A percentile compares a stretch with the other conserved stretches of the same genome.
phyloP scores from a whole-genome alignment of 495 filamentous ascomycete species.

The Aspergillus incahuasiensis region DNA sequence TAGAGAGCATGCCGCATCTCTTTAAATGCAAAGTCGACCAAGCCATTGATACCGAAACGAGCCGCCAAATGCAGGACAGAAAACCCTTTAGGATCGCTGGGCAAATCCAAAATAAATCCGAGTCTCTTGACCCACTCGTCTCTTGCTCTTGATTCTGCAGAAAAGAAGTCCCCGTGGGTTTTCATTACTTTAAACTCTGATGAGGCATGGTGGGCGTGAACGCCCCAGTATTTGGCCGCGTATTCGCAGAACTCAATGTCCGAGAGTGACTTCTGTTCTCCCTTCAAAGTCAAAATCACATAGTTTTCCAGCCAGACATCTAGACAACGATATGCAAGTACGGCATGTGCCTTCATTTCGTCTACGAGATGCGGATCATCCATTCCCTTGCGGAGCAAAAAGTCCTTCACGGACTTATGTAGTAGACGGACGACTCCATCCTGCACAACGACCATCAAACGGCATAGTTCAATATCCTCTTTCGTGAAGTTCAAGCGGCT shows the following conservation, averaged over 20 bases:
- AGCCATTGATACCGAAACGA: too few species aligned
- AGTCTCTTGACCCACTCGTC: too few species aligned
- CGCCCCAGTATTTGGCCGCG: not conserved
- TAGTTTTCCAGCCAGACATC: not conserved
- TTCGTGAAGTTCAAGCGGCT: conserved; percentile 5
- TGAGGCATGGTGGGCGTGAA: not conserved
- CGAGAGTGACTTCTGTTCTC: too few species aligned
- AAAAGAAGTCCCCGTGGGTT: too few species aligned
- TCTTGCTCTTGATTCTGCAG: too few species aligned
- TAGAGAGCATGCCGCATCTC: too few species aligned
- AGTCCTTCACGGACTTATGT: conserved; percentile 24
- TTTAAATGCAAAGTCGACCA: too few species aligned
- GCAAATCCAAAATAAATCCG: too few species aligned
- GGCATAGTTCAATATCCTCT: conserved; percentile 18
- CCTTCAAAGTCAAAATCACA: not conserved
- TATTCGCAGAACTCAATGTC: not conserved
- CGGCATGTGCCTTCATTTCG: conserved; percentile 1
- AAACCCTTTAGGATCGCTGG: too few species aligned
- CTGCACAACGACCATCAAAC: conserved; percentile 16
- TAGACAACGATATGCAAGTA: not conserved
- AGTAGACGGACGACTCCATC: conserved; percentile 16
- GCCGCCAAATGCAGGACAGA: too few species aligned
- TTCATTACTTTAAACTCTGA: not conserved
- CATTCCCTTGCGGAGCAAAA: not conserved
- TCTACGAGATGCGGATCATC: not conserved